These are phyloP conservation scores for Aspergillus transmontanensis DNA, from an alignment of 2,329 filamentous ascomycete species.

Conservation along the genomic window DNA sequence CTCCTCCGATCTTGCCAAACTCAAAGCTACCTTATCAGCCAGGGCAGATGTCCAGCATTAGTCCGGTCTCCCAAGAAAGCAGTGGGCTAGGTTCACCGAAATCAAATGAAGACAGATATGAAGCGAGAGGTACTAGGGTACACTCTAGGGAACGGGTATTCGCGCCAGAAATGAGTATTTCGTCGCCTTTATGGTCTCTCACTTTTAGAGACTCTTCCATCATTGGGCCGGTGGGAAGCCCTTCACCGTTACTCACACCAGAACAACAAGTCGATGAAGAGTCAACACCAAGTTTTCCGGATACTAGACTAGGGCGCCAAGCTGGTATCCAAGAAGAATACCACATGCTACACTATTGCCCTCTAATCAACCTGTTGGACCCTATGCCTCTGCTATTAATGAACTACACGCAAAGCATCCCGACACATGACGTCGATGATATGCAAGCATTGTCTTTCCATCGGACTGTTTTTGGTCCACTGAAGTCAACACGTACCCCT, in stretches of 20 bases:
- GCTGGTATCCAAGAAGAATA: neutral
- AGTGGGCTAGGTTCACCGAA: neutral
- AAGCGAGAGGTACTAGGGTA: neutral
- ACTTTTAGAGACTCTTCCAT: neutral
- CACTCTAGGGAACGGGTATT: neutral
- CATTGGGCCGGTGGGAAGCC: neutral
- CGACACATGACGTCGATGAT: slow-evolving; percentile 6
- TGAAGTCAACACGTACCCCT: slow-evolving; percentile 13
- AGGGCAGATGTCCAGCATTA: neutral
- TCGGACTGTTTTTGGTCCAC: slow-evolving; percentile 9
- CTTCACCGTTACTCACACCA: neutral
- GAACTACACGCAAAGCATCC: neutral
- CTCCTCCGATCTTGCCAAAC: slow-evolving; percentile 8
- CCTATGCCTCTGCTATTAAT: neutral
- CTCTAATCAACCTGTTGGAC: no score
- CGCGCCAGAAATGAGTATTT: neutral
- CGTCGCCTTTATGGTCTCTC: neutral
- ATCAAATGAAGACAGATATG: neutral
- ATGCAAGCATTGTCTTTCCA: slow-evolving; percentile 14
- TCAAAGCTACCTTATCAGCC: neutral
- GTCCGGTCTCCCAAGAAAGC: neutral
- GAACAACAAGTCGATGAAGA: neutral
- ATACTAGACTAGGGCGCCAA: neutral
- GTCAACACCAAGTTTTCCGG: neutral
- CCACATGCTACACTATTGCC: neutral